Conservation (phyloP, 371 early-diverging fungal species). For the Nematocida sp. region DNA sequence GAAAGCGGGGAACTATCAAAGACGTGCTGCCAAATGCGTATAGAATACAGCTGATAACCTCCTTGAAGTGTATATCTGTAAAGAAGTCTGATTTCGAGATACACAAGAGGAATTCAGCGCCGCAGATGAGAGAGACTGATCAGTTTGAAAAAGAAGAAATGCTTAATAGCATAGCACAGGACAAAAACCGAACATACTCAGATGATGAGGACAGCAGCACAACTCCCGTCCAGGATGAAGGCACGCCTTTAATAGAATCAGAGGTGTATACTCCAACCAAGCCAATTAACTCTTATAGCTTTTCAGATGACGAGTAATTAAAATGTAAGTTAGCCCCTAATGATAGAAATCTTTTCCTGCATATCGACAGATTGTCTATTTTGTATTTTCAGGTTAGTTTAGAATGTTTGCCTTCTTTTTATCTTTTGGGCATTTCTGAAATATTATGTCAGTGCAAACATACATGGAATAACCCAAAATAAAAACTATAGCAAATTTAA, state of each 20-base stretch:
- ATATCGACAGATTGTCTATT: background rate
- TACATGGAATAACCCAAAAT: too few relatives aligned
- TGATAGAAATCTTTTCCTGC: too few relatives aligned
- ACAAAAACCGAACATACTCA: background rate
- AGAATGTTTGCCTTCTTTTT: too few relatives aligned
- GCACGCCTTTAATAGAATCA: conserved; percentile 16
- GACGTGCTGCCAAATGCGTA: conserved; percentile 76
- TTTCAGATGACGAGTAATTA: background rate
- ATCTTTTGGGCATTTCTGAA: too few relatives aligned
- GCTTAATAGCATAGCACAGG: conserved; percentile 4
- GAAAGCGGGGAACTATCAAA: conserved; percentile 89
- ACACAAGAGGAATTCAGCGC: background rate
- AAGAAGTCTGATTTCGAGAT: conserved; percentile 19
- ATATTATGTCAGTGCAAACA: too few relatives aligned
- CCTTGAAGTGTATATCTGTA: conserved; percentile 76
- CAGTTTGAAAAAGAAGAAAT: background rate
- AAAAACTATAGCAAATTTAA: too few relatives aligned
- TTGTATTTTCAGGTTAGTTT: background rate
- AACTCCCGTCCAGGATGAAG: conserved; percentile 2
- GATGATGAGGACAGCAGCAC: conserved; percentile 27
- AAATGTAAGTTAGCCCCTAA: background rate
- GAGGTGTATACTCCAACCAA: background rate
- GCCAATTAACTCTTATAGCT: background rate
- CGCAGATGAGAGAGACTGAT: background rate
- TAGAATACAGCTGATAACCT: conserved; percentile 87